These are phyloP conservation scores for Cytauxzoon felis DNA, from an alignment of 169 alveolate species.

Conservation along the genomic window DNA sequence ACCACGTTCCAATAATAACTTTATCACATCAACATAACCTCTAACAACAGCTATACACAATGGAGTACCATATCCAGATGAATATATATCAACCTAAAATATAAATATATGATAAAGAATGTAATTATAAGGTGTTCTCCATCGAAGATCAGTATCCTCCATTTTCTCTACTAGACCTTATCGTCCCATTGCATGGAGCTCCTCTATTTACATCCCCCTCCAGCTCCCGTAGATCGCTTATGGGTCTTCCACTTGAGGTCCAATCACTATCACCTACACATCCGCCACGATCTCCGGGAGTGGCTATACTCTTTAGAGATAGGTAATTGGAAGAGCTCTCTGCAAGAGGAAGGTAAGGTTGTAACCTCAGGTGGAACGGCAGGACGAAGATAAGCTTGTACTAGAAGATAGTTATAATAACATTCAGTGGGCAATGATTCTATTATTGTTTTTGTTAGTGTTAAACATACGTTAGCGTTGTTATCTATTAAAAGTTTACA, in stretches of 20 bases:
- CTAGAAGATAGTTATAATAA: background rate
- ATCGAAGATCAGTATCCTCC: background rate
- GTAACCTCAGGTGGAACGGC: too few relatives aligned
- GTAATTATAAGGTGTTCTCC: background rate
- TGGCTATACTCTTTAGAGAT: too few relatives aligned
- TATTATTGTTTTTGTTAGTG: too few relatives aligned
- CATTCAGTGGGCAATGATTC: too few relatives aligned
- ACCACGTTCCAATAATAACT: conserved; percentile 44
- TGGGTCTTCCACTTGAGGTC: too few relatives aligned
- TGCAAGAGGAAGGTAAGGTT: too few relatives aligned
- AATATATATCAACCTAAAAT: conserved; percentile 20
- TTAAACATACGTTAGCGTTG: conserved; percentile 24
- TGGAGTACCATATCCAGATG: conserved; percentile 48
- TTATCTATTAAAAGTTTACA: conserved; percentile 30
- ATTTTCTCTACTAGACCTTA: background rate
- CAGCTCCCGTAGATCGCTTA: too few relatives aligned
- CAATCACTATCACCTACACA: too few relatives aligned
- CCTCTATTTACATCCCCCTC: too few relatives aligned
- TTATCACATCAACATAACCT: conserved; percentile 34
- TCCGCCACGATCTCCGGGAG: too few relatives aligned
- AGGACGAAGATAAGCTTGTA: too few relatives aligned
- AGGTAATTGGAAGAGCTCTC: too few relatives aligned
- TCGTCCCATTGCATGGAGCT: background rate
- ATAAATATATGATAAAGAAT: background rate
- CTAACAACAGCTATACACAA: conserved; percentile 43